A percentile compares a stretch with the other conserved stretches of the same genome.
Evolutionary conservation across 257 asterid genomes (phyloP).

Genomic region (Solanum gracilifrons): DNA sequence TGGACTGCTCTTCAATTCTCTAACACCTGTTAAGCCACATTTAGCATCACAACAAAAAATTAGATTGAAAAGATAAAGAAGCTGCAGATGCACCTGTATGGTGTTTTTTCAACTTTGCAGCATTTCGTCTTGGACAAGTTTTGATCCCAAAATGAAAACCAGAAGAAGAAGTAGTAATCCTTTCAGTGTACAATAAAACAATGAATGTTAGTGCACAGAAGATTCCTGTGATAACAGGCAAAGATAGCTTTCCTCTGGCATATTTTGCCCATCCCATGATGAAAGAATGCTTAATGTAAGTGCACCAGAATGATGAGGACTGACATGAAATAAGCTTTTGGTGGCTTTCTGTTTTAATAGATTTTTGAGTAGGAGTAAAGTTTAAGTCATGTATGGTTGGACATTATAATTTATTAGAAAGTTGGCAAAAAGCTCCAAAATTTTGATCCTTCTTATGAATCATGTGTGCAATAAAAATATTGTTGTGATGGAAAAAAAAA

Average conservation of each 20-base stretch:
- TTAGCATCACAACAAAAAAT: background rate
- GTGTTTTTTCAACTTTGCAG: slow-evolving; percentile 20
- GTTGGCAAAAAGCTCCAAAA: background rate
- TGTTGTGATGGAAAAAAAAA: background rate
- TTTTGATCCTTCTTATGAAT: background rate
- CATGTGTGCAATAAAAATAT: background rate
- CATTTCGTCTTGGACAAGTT: slow-evolving; percentile 37
- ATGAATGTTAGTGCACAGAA: slow-evolving; percentile 36
- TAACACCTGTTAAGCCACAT: slow-evolving; percentile 18
- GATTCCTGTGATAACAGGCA: slow-evolving; percentile 35
- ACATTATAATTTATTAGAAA: background rate
- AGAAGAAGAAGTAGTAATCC: slow-evolving; percentile 35
- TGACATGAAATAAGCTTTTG: slow-evolving; percentile 3
- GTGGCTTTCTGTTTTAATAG: slow-evolving; percentile 16
- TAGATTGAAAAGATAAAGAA: background rate
- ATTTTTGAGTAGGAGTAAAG: slow-evolving; percentile 69
- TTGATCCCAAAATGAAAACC: slow-evolving; percentile 31
- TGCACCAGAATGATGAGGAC: slow-evolving; percentile 20
- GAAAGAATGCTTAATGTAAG: background rate
- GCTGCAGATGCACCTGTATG: slow-evolving; percentile 2
- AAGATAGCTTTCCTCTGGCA: slow-evolving; percentile 34
- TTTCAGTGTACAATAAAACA: slow-evolving; percentile 50
- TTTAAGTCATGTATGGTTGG: slow-evolving; percentile 26
- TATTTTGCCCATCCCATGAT: slow-evolving; percentile 37
- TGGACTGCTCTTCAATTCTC: slow-evolving; percentile 16